Evolutionary conservation across 2,329 filamentous ascomycete genomes (phyloP), one percentile per base, ranked within the genome.

Genomic region (Phialophora chinensis): DNA sequence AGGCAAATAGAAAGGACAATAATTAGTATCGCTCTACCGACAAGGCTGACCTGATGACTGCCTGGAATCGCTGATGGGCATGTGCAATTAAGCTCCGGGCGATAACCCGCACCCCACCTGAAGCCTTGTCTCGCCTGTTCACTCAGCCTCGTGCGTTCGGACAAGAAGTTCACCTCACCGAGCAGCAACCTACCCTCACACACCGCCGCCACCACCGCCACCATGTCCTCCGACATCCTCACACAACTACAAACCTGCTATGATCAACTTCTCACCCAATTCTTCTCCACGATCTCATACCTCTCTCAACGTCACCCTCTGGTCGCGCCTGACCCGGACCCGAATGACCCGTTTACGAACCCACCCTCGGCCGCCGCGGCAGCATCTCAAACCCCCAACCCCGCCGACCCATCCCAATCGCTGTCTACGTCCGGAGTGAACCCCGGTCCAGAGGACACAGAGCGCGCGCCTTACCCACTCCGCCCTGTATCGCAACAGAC

Each of bases 161-260:
- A 33, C 17, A n/a, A 8, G 14, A 44, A 17, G 3, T 17, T 44
- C 38, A 20, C 17, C 38, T 8, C 5, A 12, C 38, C n/a, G 17
- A 44, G 38, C 14, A 44, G 17, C 14, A n/a, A 8, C 17, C 38
- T 44, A 8, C 17, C 38, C 38, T 44, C 14, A 5, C 7, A 44
- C 17, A n/a, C 35, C 20, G 56, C 35, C 29, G 11, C 53, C 42
- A 14, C 38, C 29, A 8, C 53, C 42, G 20, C 38, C 53, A 64
- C 20, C 49, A 73, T 73, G 71, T 69, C 71, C 27, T 67, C 79
- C 23, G 82, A 84, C 72, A 80, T 82, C 35, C 74, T 84, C 44
- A 83, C 82, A 20, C 81, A 83, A 66, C 77, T 84, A 44, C 82
- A 84, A 75, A 82, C 81, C 62, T 83, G 81, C 71, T 79, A 83